These are phyloP conservation scores for Pleurotus cornucopiae DNA, from an alignment of 768 basidiomycete species.

Conservation along the genomic window DNA sequence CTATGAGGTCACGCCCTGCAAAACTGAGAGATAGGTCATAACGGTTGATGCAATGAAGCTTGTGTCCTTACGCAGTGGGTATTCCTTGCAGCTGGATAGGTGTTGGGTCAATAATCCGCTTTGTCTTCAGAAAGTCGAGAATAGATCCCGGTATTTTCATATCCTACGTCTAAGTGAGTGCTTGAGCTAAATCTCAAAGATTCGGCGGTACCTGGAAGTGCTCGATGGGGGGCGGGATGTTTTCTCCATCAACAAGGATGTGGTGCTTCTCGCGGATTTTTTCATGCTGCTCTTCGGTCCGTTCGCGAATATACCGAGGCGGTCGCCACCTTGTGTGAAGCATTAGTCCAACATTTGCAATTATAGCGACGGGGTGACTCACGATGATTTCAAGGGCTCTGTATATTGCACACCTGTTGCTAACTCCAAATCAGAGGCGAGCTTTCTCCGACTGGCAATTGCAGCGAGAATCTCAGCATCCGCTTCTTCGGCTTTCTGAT, in stretches of 20 bases:
- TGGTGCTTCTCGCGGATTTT: slow-evolving; percentile 86
- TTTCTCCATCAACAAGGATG: slow-evolving; percentile 91
- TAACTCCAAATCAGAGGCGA: slow-evolving; percentile 89
- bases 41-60: slow-evolving; percentile 8
- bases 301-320: slow-evolving; percentile 75
- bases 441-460: slow-evolving; percentile 84
- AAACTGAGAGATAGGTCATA: slow-evolving; percentile 51
- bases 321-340: slow-evolving; percentile 70
- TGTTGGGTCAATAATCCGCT: slow-evolving; percentile 83
- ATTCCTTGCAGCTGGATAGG: slow-evolving; percentile 98
- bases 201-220: slow-evolving; percentile 62
- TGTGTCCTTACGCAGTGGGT: slow-evolving; percentile 75
- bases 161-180: slow-evolving; percentile 48
- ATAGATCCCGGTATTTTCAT: slow-evolving; percentile 97
- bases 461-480: slow-evolving; percentile 92
- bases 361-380: slow-evolving; percentile 7
- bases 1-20: slow-evolving; percentile 94
- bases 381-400: slow-evolving; percentile 82
- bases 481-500: slow-evolving; percentile 81
- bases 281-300: slow-evolving; percentile 64
- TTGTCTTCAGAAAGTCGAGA: slow-evolving; percentile 76
- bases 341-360: background rate
- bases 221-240: slow-evolving; percentile 90
- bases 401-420: slow-evolving; percentile 92
- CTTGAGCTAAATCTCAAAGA: background rate